Evolutionary conservation across 441 rosid genomes (phyloP), one percentile per base, ranked within the genome.

Genomic region (Croton laevigatus): DNA sequence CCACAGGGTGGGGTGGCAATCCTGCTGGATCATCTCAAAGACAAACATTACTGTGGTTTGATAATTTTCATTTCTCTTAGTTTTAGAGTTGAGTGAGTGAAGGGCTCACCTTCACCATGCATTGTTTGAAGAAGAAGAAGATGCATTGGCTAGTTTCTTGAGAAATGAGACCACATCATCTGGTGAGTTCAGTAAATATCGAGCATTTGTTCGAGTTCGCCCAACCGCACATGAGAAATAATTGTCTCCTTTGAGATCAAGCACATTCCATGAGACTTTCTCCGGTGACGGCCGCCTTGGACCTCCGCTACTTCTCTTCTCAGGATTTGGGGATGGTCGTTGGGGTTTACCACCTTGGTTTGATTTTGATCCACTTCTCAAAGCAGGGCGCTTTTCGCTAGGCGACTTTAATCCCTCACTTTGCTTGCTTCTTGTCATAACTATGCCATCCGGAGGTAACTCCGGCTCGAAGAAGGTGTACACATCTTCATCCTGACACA

Each of bases 201-300:
- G 87, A 66, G 99, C 99, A 73, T 57, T 87, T 6, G 99, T 88
- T 3, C 94, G 92, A 14, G 81, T 81, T 71, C 99, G 84, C n/a
- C 97, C 97, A 8, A 96, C 99, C 2, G 99, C 85, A 59, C 98
- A 91, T 9, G 99, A 96, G 87, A 96, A 96, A 84, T 96, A 96
- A 73, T 96, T 91, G 53, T 93, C 97, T 65, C 88, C 91, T 80
- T 91, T 96, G 73, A 96, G 98, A 84, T 96, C 99, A 54, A 96
- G 99, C 78, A 96, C 98, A 49, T 87, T 93, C 96, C 97, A 91
- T 12, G 99, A 89, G 48, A 80, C 88, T 79, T 88, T 93, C 59
- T 89, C 97, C 0, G 88, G 84, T 22, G 91, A 83, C 49, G 91
- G 80, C 12, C 84, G 83, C 51, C 84, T 70, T 49, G 80, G 80